Evolutionary conservation across 2,329 filamentous ascomycete species (phyloP).

Genomic region (Harringtonia aguacate): DNA sequence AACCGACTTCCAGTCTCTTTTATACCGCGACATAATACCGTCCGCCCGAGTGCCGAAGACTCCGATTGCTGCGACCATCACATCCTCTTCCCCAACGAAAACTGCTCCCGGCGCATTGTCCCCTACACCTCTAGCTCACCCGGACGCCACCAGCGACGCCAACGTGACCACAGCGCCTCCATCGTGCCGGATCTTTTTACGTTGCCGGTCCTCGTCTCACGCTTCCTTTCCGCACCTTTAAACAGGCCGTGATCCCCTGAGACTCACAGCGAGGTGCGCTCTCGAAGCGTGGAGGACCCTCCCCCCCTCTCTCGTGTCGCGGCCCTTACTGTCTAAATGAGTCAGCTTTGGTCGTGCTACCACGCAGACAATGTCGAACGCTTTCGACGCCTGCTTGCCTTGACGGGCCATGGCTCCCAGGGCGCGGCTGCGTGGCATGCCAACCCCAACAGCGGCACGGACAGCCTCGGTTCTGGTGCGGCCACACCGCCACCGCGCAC

Average conservation of each 20-base stretch:
- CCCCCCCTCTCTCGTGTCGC: neutral
- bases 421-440: conserved; percentile 40
- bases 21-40: no score
- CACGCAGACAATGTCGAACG: conserved; percentile 95
- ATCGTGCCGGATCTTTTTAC: conserved; percentile 4
- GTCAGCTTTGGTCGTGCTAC: conserved; percentile 94
- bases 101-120: no score
- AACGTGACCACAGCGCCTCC: no score
- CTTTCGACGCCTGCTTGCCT: conserved; percentile 81
- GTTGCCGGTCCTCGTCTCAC: conserved; percentile 13
- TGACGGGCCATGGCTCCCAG: conserved; percentile 50
- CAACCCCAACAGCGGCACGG: conserved; percentile 22
- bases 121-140: no score
- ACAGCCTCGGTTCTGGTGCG: conserved; percentile 12
- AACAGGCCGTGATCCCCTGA: conserved; percentile 78
- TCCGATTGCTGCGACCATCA: no score
- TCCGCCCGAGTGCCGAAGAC: no score
- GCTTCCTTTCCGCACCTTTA: conserved; percentile 60
- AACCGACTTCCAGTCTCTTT: no score
- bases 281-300: conserved; percentile 37
- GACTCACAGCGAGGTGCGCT: conserved; percentile 80
- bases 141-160: no score
- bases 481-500: conserved; percentile 22
- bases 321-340: conserved; percentile 43
- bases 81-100: no score